Conservation (phyloP, 2,329 filamentous ascomycete genomes). For the Trichophyton equinum region DNA sequence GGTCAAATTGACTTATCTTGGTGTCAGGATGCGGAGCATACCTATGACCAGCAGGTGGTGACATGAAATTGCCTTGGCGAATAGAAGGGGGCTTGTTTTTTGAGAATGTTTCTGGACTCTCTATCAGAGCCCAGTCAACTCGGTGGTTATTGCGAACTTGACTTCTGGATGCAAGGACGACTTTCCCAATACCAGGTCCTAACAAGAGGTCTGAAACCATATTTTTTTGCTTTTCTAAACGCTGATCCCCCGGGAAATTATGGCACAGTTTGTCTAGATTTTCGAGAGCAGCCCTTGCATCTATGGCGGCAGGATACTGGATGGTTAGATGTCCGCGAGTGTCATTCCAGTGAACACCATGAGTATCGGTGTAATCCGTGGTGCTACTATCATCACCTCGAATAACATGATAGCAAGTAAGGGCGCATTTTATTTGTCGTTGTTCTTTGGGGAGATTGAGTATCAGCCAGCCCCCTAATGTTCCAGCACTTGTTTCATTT, state of each 20-base stretch:
- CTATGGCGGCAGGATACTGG: slow-evolving; percentile 4
- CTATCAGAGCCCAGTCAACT: neutral
- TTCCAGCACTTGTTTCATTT: neutral
- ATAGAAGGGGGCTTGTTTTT: neutral
- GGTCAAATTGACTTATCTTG: neutral
- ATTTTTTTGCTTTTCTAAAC: neutral
- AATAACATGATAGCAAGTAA: slow-evolving; percentile 8
- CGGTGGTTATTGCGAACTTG: neutral
- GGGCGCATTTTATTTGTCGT: neutral
- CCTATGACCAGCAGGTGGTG: neutral
- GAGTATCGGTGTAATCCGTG: neutral
- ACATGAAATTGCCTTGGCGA: neutral
- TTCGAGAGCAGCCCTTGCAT: neutral
- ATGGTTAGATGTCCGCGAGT: neutral
- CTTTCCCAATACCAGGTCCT: neutral
- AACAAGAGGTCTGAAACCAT: neutral
- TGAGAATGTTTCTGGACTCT: neutral
- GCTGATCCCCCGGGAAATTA: neutral
- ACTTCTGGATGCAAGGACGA: neutral
- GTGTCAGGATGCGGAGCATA: neutral
- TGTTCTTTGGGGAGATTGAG: slow-evolving; percentile 4
- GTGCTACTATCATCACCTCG: neutral
- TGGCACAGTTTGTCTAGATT: neutral
- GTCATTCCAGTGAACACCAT: neutral
- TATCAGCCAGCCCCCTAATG: slow-evolving; percentile 7